Evolutionary conservation across 495 filamentous ascomycete species (phyloP).

Genomic region (Aspergillus sclerotioniger): DNA sequence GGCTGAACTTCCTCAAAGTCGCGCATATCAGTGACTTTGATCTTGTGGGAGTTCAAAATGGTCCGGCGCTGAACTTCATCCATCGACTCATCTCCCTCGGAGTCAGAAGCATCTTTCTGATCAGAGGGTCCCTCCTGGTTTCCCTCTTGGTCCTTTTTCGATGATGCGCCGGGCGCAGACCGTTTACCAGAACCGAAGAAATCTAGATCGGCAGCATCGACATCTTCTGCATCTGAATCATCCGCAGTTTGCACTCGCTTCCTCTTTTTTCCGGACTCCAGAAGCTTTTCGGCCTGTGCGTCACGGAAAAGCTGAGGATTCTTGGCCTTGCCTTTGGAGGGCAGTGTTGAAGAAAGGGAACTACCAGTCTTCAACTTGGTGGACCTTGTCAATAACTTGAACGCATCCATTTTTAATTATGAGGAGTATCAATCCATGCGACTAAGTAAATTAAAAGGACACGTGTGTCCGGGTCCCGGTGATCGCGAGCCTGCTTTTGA

Average conservation of each 20-base stretch:
- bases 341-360: constrained; percentile 30
- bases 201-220: constrained; percentile 32
- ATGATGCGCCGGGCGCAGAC: constrained; percentile 13
- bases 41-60: constrained; percentile 75
- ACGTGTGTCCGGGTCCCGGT: background rate
- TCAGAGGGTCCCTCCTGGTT: constrained; percentile 6
- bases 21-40: constrained; percentile 77
- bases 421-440: constrained; percentile 5
- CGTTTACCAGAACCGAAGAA: constrained; percentile 38
- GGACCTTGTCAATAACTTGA: constrained; percentile 54
- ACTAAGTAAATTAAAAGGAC: constrained; percentile 5
- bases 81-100: constrained; percentile 36
- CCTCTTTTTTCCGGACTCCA: constrained; percentile 39
- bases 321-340: constrained; percentile 48
- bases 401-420: constrained; percentile 48
- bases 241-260: constrained; percentile 29
- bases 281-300: constrained; percentile 30
- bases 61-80: constrained; percentile 67
- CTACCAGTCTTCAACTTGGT: constrained; percentile 46
- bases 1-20: constrained; percentile 39
- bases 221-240: constrained; percentile 23
- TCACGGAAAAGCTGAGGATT: constrained; percentile 56
- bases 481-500: background rate
- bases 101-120: constrained; percentile 23
- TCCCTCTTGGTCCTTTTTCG: constrained; percentile 16